A percentile compares a stretch with the other conserved stretches of the same genome.
Evolutionary conservation across 179 eudicot genomes (phyloP).

Genomic region (Silene vulgaris): DNA sequence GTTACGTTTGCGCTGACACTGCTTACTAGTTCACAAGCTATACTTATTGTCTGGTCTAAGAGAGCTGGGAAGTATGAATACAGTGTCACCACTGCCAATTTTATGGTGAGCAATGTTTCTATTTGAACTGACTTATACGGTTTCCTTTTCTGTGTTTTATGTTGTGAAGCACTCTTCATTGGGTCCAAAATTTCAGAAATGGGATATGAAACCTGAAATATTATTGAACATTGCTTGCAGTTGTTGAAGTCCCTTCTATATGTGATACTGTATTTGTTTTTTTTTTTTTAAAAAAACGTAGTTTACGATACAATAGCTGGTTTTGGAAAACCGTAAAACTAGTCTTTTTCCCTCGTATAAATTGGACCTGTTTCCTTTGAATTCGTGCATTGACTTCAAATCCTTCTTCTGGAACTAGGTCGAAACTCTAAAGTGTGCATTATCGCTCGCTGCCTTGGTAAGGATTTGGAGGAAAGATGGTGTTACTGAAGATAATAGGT

Average conservation of each 20-base stretch:
- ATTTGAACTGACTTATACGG: not conserved
- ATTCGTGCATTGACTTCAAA: not conserved
- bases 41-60: slow-evolving; percentile 97
- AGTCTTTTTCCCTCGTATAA: not conserved
- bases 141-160: not conserved
- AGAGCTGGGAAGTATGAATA: slow-evolving; percentile 97
- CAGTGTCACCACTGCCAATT: slow-evolving; percentile 95
- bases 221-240: too few species aligned
- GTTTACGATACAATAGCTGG: too few species aligned
- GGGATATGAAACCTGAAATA: not conserved
- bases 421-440: slow-evolving; percentile 86
- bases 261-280: too few species aligned
- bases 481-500: slow-evolving; percentile 96
- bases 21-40: slow-evolving; percentile 96
- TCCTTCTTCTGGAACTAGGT: slow-evolving; percentile 43
- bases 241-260: too few species aligned
- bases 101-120: slow-evolving; percentile 54
- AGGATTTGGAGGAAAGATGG: slow-evolving; percentile 89
- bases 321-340: too few species aligned
- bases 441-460: slow-evolving; percentile 76
- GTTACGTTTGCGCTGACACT: slow-evolving; percentile 84
- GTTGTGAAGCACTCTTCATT: too few species aligned
- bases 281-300: too few species aligned
- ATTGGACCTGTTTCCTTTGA: not conserved
- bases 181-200: too few species aligned